Percentiles rank a stretch among this genome's conserved stretches.
Conservation (phyloP, 345 rosid species). For the Aquilaria sinensis region DNA sequence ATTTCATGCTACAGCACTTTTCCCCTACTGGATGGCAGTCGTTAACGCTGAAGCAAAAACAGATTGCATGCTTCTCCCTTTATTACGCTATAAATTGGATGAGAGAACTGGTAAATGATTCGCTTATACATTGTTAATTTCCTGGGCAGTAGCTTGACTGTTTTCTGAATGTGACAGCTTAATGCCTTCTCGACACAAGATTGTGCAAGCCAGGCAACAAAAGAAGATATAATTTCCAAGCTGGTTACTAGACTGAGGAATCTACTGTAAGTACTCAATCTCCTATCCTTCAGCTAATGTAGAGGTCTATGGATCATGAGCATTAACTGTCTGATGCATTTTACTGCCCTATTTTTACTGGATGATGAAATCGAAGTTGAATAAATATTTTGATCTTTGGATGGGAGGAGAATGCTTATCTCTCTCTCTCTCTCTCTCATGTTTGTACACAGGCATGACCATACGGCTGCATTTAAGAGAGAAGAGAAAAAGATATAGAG, state of each 20-base stretch:
- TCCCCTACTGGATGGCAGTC: constrained; percentile 44
- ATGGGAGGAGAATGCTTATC: no score
- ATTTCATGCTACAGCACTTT: constrained; percentile 47
- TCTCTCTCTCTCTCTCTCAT: no score
- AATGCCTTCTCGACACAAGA: constrained; percentile 78
- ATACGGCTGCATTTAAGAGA: no score
- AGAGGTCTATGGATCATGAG: neutral
- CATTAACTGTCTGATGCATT: neutral
- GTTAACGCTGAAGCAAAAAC: constrained; percentile 61
- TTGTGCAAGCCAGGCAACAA: constrained; percentile 49
- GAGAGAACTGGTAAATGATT: constrained; percentile 58
- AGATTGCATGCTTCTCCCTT: constrained; percentile 51
- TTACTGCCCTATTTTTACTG: neutral
- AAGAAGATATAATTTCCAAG: constrained; percentile 55
- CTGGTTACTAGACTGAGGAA: constrained; percentile 66
- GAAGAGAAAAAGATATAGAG: no score
- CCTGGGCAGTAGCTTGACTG: constrained; percentile 5
- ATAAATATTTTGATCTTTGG: no score
- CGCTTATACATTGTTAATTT: constrained; percentile 11
- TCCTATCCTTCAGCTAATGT: constrained; percentile 12
- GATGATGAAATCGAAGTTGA: neutral
- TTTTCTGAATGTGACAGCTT: constrained; percentile 39
- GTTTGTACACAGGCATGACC: no score
- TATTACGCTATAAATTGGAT: constrained; percentile 78
- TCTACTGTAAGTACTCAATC: constrained; percentile 50